Base-by-base conservation (phyloP, 169 alveolate species). In the Plasmodium gonderi region DNA sequence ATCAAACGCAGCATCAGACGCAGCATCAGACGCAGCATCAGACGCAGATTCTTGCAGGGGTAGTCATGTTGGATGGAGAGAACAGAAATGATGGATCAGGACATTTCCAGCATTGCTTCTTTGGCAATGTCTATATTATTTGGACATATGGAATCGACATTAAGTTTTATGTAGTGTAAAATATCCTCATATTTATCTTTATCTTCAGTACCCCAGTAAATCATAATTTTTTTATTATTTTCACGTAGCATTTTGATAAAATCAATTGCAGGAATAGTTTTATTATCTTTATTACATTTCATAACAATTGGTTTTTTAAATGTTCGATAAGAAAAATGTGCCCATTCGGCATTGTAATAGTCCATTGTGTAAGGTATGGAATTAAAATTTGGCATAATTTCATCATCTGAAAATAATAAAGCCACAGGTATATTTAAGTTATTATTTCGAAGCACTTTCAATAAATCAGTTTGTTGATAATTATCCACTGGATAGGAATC, bases 201-300 rank as follows among this genome's bases (percentile, higher is more conserved):
- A 76, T 87, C 93, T 31, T 87, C 90, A 11, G 93, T 36, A 23
- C 93, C 93, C 93, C 93, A 87, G 29, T 87, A 87, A 51, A 87
- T 87, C 93, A 87, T 87, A 54, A 87, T 45, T 87, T 87, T 87
- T 77, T 87, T 87, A 23, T 77, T 64, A 54, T 40, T 87, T 40
- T 77, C 60, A 87, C 47, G 93, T 64, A 87, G 38, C 29, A 60
- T 20, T 44, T 87, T n/a, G 20, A 87, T 26, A 65, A 87, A 31
- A 33, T 87, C 45, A 0, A 68, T 67, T 17, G 49, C 51, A 8
- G 74, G 12, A 8, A 67, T 87, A 42, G 29, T 42, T 40, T 51
- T 40, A 29, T 87, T 51, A 5, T 29, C n/a, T 51, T 42, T 14
- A 36, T 76, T 64, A 26, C 93, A 60, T 26, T 87, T 26, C 47